Evolutionary conservation across 352 stramenopile species (phyloP).

Genomic region (Pythium inflatum): DNA sequence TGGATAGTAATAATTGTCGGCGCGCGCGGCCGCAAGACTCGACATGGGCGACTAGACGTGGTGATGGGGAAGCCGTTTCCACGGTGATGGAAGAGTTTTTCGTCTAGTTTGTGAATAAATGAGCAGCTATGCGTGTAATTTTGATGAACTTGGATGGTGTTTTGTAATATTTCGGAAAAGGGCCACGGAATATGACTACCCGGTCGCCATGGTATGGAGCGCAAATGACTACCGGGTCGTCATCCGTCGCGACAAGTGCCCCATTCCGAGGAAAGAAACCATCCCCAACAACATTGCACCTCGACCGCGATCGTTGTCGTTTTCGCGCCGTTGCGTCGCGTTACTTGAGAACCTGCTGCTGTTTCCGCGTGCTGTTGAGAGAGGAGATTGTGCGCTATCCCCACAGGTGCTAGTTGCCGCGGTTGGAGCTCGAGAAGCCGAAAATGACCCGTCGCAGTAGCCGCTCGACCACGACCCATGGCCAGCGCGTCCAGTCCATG

Average conservation of each 20-base stretch:
- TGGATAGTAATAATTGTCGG: constrained; percentile 98
- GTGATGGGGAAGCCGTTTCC: too few relatives aligned
- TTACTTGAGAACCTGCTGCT: not conserved
- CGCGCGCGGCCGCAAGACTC: constrained; percentile 95
- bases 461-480: constrained; percentile 53
- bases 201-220: constrained; percentile 5
- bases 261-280: constrained; percentile 26
- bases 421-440: not conserved
- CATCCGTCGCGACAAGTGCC: not conserved
- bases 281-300: not conserved
- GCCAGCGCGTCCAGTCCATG: constrained; percentile 42
- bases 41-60: constrained; percentile 93
- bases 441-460: constrained; percentile 57
- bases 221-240: constrained; percentile 20
- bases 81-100: not conserved
- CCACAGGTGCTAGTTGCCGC: not conserved
- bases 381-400: constrained; percentile 1
- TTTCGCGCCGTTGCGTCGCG: not conserved
- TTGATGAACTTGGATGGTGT: not conserved
- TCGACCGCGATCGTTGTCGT: not conserved
- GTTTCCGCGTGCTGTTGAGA: not conserved
- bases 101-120: not conserved
- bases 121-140: not conserved
- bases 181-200: constrained; percentile 28
- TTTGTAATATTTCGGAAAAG: constrained; percentile 11